phyloP scores from a whole-genome alignment of 2,329 filamentous ascomycete species.

The Hypoxylon rubiginosum region DNA sequence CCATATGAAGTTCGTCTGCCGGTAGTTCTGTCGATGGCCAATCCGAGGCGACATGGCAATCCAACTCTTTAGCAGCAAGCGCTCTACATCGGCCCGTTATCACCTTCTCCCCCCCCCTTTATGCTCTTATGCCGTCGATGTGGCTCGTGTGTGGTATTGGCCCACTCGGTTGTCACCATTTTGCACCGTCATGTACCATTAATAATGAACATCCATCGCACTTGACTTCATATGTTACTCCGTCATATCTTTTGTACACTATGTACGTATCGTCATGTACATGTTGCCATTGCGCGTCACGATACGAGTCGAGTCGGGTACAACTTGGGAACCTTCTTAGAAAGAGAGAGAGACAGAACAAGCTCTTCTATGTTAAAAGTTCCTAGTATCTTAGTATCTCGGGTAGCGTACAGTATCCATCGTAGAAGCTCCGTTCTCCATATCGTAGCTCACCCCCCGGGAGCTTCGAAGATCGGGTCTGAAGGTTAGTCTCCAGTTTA shows the following conservation, averaged over 20 bases:
- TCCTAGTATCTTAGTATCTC: neutral
- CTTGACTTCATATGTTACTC: constrained; percentile 3
- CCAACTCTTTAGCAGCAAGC: constrained; percentile 24
- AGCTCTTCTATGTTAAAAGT: neutral
- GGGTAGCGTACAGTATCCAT: constrained; percentile 4
- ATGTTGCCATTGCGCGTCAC: constrained; percentile 34
- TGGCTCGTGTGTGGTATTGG: constrained; percentile 27
- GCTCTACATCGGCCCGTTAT: constrained; percentile 42
- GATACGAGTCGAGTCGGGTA: constrained; percentile 23
- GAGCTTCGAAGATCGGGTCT: constrained; percentile 41
- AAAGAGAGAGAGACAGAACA: neutral
- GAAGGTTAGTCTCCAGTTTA: constrained; percentile 37
- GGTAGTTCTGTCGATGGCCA: constrained; percentile 37
- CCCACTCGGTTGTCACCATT: constrained; percentile 38
- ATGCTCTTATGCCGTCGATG: constrained; percentile 3
- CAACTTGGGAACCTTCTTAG: neutral
- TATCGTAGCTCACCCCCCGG: constrained; percentile 10
- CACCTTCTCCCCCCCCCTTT: constrained; percentile 16
- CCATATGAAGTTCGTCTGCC: constrained; percentile 41
- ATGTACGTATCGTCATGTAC: constrained; percentile 21
- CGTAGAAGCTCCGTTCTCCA: neutral
- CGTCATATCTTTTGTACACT: neutral
- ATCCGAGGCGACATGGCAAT: constrained; percentile 31
- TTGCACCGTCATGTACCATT: constrained; percentile 20
- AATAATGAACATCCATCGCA: constrained; percentile 25